Base-by-base conservation (phyloP, 2,329 filamentous ascomycete genomes). In the Diaporthe sp. region DNA sequence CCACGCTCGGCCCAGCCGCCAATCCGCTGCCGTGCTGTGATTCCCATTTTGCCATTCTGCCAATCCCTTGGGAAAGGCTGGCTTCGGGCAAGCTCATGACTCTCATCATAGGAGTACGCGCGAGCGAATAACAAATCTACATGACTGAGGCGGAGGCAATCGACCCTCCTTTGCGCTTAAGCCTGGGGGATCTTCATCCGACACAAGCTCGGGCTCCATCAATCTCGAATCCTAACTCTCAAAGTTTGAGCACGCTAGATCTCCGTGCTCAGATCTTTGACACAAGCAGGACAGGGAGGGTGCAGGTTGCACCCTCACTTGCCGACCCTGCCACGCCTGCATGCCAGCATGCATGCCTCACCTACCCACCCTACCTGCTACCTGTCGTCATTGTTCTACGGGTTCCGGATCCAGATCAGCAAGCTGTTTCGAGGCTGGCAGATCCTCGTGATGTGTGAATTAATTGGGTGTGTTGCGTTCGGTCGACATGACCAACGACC, bases 1-100 rank as follows among this genome's bases (percentile, higher is more conserved):
- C 75, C 75, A 75, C 75, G 59, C 70, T 75, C 73, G 63, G 71
- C 73, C 53, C 73, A 70, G 70, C 51, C 55, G 32, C 56, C 35
- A 71, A 53, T 39, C 13, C n/a, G 30, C n/a, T 53, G 63, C 44
- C 61, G 44, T 61, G 15, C 42, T 61, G 42, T 27, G 35, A 35
- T 35, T 27, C 56, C 55, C 47, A 63, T 30, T 6, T 51, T 22
- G 22, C 56, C 69, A 32, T 61, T 17, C 15, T 61, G 56, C 70
- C 56, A 71, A 55, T 53, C 35, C 70, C 50, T 55, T 71, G 55
- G 70, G 19, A n/a, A 25, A 13, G 61, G 30, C 44, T 32, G 44
- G 30, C 35, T 37, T 63, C 4, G 32, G 70, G 30, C 19, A 53
- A 55, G n/a, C 70, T 71, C 70, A 71, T 71, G 70, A 71, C 44